Evolutionary conservation across 2,329 filamentous ascomycete species (phyloP), one percentile per base, ranked within the genome.

Genomic region (Fusarium sp.): DNA sequence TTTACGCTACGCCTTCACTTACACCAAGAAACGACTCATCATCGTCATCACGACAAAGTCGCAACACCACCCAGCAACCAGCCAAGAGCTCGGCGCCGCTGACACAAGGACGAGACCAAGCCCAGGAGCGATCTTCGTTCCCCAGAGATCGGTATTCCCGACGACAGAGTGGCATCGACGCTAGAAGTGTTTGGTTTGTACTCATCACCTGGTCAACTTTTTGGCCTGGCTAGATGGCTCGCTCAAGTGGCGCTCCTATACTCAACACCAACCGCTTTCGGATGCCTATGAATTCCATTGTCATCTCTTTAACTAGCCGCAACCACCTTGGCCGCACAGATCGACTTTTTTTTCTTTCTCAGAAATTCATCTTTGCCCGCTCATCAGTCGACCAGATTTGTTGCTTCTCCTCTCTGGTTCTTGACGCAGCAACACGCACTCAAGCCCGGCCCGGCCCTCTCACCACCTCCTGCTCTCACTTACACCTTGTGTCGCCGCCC

Each of bases 211-310:
- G 69, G 72, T 73, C 72, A 65, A 75, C 72, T 73, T 75, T 74
- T 73, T 63, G 52, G n/a, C 63, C 63, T 73, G 63, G 59, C 63
- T 56, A 57, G 60, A 65, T 68, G 50, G 57, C 60, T 73, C 45
- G 40, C 65, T 14, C 30, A 65, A 61, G 72, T 75, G 72, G 72
- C 72, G 72, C 57, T 67, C 40, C 70, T 70, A 75, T 69, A 50
- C 74, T 74, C 74, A 75, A 76, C 72, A 73, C 65, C 74, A 76
- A 76, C 74, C 74, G 72, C 61, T 67, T 76, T 75, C 63, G 66
- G 74, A 63, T 73, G 70, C 65, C 72, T 72, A 65, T 66, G 71
- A 75, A 76, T 75, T 76, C 71, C 74, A 76, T 69, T 70, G 65
- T 40, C 47, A 71, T 68, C 65, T 75, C 61, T 68, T 52, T 72